Conservation (phyloP, 345 rosid species). For the Eucalyptus dawsonii region DNA sequence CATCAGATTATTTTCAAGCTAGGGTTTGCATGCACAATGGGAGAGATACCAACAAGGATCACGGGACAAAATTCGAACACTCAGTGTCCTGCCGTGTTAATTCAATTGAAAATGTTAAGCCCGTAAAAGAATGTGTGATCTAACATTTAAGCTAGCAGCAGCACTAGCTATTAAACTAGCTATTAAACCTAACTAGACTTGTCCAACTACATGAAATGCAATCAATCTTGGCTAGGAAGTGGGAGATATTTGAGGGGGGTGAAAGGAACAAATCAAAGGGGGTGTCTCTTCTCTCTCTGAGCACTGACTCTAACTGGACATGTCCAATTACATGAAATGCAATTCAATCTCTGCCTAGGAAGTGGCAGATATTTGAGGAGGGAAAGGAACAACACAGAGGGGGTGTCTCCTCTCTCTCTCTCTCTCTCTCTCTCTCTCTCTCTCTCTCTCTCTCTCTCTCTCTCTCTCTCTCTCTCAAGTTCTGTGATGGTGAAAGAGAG, state of each 20-base stretch:
- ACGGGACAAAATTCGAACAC: accelerated
- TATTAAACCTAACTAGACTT: neutral
- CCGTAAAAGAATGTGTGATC: neutral
- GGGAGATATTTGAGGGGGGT: neutral
- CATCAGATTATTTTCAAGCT: neutral
- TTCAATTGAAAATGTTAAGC: neutral
- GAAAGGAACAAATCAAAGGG: neutral
- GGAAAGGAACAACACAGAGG: neutral
- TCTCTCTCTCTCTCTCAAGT: neutral
- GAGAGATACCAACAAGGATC: neutral
- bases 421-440: neutral
- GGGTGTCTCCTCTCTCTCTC: neutral
- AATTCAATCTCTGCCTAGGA: neutral
- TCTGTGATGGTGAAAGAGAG: neutral
- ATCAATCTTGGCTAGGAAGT: neutral
- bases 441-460: neutral
- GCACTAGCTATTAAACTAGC: too few species aligned
- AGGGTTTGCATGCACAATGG: neutral
- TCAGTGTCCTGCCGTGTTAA: accelerated
- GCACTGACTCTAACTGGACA: neutral
- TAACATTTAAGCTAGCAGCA: neutral
- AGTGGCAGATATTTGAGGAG: neutral
- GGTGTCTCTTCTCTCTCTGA: neutral
- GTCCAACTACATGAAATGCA: neutral
- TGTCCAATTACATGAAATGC: neutral